Evolutionary conservation across 352 stramenopile genomes (phyloP).

Genomic region (Thraustochytrium sp.): DNA sequence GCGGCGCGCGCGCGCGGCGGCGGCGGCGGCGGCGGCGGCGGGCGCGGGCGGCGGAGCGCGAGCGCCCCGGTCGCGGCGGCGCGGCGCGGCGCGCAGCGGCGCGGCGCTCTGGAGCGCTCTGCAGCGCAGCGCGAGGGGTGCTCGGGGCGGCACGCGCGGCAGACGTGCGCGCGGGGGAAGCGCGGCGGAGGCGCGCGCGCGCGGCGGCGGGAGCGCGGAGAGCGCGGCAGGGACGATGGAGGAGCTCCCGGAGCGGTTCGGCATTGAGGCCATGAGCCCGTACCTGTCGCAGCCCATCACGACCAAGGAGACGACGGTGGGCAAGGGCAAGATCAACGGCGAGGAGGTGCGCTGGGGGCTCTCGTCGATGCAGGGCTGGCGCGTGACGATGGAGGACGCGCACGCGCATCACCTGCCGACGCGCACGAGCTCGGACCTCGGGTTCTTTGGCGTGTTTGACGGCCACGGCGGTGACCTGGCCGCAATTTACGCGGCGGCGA

Average conservation of each 20-base stretch:
- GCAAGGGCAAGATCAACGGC: slow-evolving; percentile 19
- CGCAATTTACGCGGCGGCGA: slow-evolving; percentile 46
- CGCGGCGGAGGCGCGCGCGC: neutral
- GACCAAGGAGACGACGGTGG: slow-evolving; percentile 37
- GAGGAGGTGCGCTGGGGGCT: slow-evolving; percentile 29
- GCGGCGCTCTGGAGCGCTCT: too few species aligned
- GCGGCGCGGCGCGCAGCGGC: too few species aligned
- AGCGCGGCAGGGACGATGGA: neutral
- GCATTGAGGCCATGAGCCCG: slow-evolving; percentile 25
- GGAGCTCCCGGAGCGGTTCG: slow-evolving; percentile 12
- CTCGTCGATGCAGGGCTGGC: slow-evolving; percentile 52
- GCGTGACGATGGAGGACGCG: slow-evolving; percentile 58
- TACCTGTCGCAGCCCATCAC: slow-evolving; percentile 38
- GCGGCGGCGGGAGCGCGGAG: neutral
- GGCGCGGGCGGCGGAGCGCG: too few species aligned
- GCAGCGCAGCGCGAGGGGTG: too few species aligned
- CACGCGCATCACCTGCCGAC: slow-evolving; percentile 47
- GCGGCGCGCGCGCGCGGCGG: too few species aligned
- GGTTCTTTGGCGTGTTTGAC: slow-evolving; percentile 57
- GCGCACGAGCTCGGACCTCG: slow-evolving; percentile 28
- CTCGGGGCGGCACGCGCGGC: neutral
- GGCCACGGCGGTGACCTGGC: slow-evolving; percentile 52
- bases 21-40: too few species aligned
- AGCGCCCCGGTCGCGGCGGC: too few species aligned
- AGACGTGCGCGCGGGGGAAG: neutral